Conservation (phyloP, 2,329 filamentous ascomycete genomes). For the Colletotrichum sojae region DNA sequence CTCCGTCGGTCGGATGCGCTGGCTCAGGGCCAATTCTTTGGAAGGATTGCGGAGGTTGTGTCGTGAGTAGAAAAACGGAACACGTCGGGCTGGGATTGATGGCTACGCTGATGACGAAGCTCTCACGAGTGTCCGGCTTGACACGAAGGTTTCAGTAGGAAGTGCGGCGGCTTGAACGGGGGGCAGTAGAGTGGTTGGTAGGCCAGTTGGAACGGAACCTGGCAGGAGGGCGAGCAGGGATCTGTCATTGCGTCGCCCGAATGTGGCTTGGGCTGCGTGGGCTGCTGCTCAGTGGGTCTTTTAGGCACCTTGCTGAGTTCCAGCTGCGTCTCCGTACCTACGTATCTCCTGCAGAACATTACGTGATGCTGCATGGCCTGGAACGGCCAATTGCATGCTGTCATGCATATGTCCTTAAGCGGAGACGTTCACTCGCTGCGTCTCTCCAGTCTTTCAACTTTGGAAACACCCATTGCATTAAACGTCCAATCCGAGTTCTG, state of each 20-base stretch:
- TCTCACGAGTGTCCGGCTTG: slow-evolving; percentile 43
- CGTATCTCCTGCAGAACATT: slow-evolving; percentile 33
- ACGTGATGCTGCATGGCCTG: slow-evolving; percentile 35
- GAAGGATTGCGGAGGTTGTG: not conserved
- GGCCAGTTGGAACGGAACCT: slow-evolving; percentile 39
- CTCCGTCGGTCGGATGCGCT: slow-evolving; percentile 24
- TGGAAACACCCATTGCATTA: not conserved
- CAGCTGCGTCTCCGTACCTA: not conserved
- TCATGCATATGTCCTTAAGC: slow-evolving; percentile 36
- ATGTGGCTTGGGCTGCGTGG: slow-evolving; percentile 35
- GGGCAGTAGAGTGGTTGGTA: slow-evolving; percentile 32
- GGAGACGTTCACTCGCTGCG: slow-evolving; percentile 1
- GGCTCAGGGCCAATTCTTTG: slow-evolving; percentile 5
- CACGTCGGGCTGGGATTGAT: slow-evolving; percentile 25
- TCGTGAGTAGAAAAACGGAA: not conserved
- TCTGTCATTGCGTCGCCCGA: slow-evolving; percentile 16
- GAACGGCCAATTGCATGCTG: slow-evolving; percentile 34
- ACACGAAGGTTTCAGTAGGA: slow-evolving; percentile 41
- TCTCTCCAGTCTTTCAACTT: not conserved
- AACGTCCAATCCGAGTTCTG: not conserved
- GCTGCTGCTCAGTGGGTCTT: no score
- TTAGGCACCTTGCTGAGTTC: no score
- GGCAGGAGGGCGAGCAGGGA: slow-evolving; percentile 36
- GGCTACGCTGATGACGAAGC: slow-evolving; percentile 43
- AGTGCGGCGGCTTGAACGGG: slow-evolving; percentile 40